Evolutionary conservation across 495 filamentous ascomycete genomes (phyloP), one percentile per base, ranked within the genome.

Genomic region (Neurospora sp.): DNA sequence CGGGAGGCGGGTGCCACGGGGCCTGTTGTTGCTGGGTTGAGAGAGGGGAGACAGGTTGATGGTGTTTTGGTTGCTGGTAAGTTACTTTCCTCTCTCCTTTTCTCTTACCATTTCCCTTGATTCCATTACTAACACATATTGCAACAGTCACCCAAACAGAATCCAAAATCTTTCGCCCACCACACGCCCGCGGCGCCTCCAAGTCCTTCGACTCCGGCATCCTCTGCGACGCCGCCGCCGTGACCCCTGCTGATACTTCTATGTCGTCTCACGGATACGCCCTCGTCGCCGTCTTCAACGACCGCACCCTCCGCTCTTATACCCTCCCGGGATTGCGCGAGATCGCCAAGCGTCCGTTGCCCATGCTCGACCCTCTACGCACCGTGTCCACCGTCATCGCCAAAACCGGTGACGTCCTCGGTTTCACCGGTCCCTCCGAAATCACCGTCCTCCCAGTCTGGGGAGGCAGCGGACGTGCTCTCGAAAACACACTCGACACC

Each of bases 341-440:
- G 74, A 88, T 98, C 62, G 92, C 90, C n/a, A 88, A 87, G 43
- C 84, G 86, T 15, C 85, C 84, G 3, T 81, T 96, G 7, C 82
- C 82, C 24, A 85, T 90, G 77, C 85, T 96, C 24, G 95, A 98
- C 78, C 86, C 90, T 59, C 88, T 86, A 38, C 88, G 93, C n/a
- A 86, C 91, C 39, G 80, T 85, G 3, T 89, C 91, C 31, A 84
- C 91, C 4, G 82, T 89, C 45, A 88, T 98, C 42, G 91, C 92
- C 1, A 86, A 87, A 43, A 90, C 91, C 13, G 94, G 96, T 17
- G 91, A 93, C 73, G 86, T 98, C 70, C 85, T 98, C 70, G 91
- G 90, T 70, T 98, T 94, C 94, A 90, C 89, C n/a, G 93, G 94
- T 0, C 95, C 96, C 2, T 92, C 93, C 0, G 93, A 99, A 81